Conservation (phyloP, 2,329 filamentous ascomycete species). For the Fonsecaea pedrosoi region DNA sequence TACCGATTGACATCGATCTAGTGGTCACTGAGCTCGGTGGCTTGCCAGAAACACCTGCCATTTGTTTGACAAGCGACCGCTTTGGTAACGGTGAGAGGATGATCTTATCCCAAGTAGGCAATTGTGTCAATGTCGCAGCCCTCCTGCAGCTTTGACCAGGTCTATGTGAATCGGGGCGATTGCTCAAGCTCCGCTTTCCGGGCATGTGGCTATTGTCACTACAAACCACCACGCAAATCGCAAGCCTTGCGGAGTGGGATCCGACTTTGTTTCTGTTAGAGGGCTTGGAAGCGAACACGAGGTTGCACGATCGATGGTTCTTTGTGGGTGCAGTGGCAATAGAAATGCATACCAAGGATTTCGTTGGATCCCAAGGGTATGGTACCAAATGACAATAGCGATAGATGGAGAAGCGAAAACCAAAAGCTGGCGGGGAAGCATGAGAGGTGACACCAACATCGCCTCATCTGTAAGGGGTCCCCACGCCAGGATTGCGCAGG, state of each 20-base stretch:
- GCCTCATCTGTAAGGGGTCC: neutral
- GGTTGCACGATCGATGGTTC: conserved; percentile 1
- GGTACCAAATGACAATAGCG: conserved; percentile 10
- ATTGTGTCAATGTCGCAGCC: neutral
- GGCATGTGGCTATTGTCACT: neutral
- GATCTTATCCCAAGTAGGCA: neutral
- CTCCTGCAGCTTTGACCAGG: neutral
- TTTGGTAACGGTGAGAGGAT: neutral
- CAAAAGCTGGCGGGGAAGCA: neutral
- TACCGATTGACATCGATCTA: neutral
- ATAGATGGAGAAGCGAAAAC: conserved; percentile 13
- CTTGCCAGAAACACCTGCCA: neutral
- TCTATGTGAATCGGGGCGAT: too few species aligned
- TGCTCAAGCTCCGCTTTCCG: neutral
- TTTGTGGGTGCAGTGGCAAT: conserved; percentile 1
- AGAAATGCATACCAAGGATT: neutral
- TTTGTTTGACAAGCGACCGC: neutral
- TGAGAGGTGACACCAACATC: neutral
- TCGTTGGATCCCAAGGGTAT: conserved; percentile 4
- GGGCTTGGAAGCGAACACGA: conserved; percentile 5
- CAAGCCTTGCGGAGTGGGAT: neutral
- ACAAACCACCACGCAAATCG: neutral
- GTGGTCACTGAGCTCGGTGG: neutral
- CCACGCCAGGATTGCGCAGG: neutral
- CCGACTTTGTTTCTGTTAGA: neutral